A percentile compares a stretch with the other conserved stretches of the same genome.
These are phyloP conservation scores for Ophiostoma ulmi DNA, from an alignment of 2,329 filamentous ascomycete genomes.

Conservation along the genomic window DNA sequence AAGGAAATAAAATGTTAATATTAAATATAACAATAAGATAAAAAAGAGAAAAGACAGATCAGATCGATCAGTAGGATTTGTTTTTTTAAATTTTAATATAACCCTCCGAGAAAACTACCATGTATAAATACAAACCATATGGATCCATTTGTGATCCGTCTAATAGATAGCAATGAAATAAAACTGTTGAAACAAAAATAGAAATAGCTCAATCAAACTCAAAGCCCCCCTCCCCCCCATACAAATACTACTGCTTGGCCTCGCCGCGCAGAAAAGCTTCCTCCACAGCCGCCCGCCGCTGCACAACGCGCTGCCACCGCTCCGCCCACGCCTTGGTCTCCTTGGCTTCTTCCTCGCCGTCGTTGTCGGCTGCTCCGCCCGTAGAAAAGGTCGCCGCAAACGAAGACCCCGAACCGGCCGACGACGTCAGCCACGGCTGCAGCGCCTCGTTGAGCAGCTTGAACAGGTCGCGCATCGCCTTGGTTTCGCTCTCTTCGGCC, in stretches of 20 bases:
- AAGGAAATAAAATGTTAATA: not conserved
- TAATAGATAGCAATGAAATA: not conserved
- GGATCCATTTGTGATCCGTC: not conserved
- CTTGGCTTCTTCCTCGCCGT: constrained; percentile 50
- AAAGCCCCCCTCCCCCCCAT: too few species aligned
- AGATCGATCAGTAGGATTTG: not conserved
- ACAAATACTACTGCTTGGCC: constrained; percentile 28
- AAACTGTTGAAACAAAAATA: not conserved
- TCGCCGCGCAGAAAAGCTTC: constrained; percentile 58
- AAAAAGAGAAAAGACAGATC: constrained; percentile 1
- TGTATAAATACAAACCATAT: too few species aligned
- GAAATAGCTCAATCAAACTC: not conserved
- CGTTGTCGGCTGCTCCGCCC: constrained; percentile 47
- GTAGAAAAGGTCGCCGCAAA: constrained; percentile 32
- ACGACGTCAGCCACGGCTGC: constrained; percentile 63
- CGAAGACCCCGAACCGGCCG: constrained; percentile 68
- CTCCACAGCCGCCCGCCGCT: constrained; percentile 76
- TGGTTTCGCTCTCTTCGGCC: constrained; percentile 62
- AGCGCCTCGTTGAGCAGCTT: constrained; percentile 73
- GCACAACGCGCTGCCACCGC: constrained; percentile 81
- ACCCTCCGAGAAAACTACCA: not conserved
- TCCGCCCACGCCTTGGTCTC: constrained; percentile 74
- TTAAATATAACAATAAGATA: not conserved
- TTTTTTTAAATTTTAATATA: too few species aligned
- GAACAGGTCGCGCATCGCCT: constrained; percentile 75